Base-by-base conservation (phyloP, 768 basidiomycete genomes). In the Kwoniella sp. region DNA sequence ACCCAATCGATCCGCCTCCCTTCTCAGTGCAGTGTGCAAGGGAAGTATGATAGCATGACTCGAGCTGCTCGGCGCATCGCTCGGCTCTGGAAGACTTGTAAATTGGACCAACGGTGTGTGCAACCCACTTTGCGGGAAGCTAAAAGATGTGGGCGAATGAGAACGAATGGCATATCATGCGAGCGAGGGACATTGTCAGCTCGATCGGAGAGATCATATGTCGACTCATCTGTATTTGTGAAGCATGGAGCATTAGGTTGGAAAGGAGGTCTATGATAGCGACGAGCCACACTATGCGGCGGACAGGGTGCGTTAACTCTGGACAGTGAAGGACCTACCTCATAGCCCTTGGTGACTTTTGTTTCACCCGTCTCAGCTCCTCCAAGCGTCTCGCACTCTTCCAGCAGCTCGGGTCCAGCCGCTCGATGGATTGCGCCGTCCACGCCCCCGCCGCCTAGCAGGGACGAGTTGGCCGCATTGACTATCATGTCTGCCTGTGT, bases 341-440 rank as follows among this genome's bases (percentile, higher is more conserved):
- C 56, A 61, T 79, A 81, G 2, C 73, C 82, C 30, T 63, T 66
- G 2, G 82, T 82, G 13, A 82, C 72, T 57, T 81, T 82, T 12
- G 76, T 79, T 52, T 81, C 77, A 11, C 82, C 82, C 17, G 82
- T 82, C 60, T 79, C 65, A 34, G 79, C 80, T 15, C 82, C 81
- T n/a, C 70, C 71, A 5, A 82, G 69, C 23, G 65, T 69, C 58
- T 73, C 59, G 61, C 81, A 81, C 55, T 80, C 81, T 30, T 79
- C 65, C 15, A 78, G 54, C 2, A 82, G 69, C 1, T 76, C 73
- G 2, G 66, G 66, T 7, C 82, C 82, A 1, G 82, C 82, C 2
- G 82, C 81, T 13, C 69, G 58, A 56, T 82, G 82, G 28, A 82
- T 82, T 1, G 82, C 82, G 17, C 82, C 82, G 58, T 82, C 82